Base-by-base conservation (phyloP, 768 basidiomycete species). In the Xanthoconium stramineum region DNA sequence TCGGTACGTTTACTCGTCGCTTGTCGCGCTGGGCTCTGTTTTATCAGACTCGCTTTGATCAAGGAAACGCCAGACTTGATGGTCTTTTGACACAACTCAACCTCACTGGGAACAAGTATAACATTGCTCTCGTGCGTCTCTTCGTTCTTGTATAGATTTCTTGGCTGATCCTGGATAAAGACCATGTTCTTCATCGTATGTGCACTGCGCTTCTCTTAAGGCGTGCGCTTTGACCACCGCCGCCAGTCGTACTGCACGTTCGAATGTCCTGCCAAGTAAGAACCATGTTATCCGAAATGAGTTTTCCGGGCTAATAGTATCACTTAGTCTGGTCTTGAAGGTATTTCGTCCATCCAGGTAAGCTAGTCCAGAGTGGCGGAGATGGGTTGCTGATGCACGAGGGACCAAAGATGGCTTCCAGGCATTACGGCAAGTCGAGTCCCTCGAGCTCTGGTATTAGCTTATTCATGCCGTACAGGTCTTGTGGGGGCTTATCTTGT, bases 111-210 rank as follows among this genome's bases (percentile, higher is more conserved):
- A 78, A 83, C 63, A 71, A 80, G 60, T 90, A 85, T 59, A 88
- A 88, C 57, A 81, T 86, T 38, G 84, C 85, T 0, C 66, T 89
- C 65, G 86, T 87, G 45, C 15, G 75, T 47, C 15, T 3, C 7
- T n/a, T 46, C 8, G n/a, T 30, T 15, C 8, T 14, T 20, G 19
- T 20, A 17, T 17, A 37, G 29, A 55, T 6, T 6, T 3, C 2
- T 20, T 15, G n/a, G 28, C 37, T 47, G 5, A 59, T 30, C 19
- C 7, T 13, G 33, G 3, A 32, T 29, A 9, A 50, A 88, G 85
- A 86, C 85, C 0, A 83, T 84, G 81, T 89, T 80, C 62, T 88
- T 87, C 65, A 79, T 89, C 40, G 86, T 87, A 62, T 52, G 83
- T 69, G 10, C 17, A n/a, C 14, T 40, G 9, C 1, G 13, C 17